phyloP scores from a whole-genome alignment of 495 filamentous ascomycete genomes.

The Podospora tetraspora region DNA sequence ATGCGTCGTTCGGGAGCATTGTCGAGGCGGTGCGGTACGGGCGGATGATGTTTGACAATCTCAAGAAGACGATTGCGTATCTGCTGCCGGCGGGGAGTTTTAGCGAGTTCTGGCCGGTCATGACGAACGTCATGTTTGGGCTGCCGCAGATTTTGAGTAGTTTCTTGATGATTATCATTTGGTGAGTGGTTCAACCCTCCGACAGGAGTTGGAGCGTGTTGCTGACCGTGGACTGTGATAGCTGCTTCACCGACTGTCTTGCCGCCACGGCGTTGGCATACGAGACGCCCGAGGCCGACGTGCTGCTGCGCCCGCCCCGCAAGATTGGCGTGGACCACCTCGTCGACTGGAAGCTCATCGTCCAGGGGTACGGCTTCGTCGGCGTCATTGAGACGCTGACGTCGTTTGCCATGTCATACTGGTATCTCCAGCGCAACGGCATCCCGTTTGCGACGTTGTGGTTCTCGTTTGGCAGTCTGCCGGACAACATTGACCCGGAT shows the following conservation, averaged over 20 bases:
- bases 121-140: slow-evolving; percentile 63
- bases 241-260: slow-evolving; percentile 65
- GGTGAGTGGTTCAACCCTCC: slow-evolving; percentile 22
- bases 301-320: slow-evolving; percentile 55
- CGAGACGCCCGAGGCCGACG: slow-evolving; percentile 66
- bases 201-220: slow-evolving; percentile 20
- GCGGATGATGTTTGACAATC: slow-evolving; percentile 63
- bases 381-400: slow-evolving; percentile 55
- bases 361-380: slow-evolving; percentile 59
- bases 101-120: slow-evolving; percentile 66
- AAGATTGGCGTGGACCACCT: slow-evolving; percentile 56
- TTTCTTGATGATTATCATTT: slow-evolving; percentile 67
- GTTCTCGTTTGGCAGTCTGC: slow-evolving; percentile 54
- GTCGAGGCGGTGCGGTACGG: slow-evolving; percentile 64
- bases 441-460: slow-evolving; percentile 53
- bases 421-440: slow-evolving; percentile 55
- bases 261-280: slow-evolving; percentile 63
- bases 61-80: slow-evolving; percentile 68
- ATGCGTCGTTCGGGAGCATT: slow-evolving; percentile 56
- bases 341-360: slow-evolving; percentile 58
- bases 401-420: slow-evolving; percentile 62
- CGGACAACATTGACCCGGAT: slow-evolving; percentile 41
- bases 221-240: slow-evolving; percentile 3
- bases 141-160: slow-evolving; percentile 61
- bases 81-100: slow-evolving; percentile 64